Evolutionary conservation across 2,329 filamentous ascomycete genomes (phyloP), one percentile per base, ranked within the genome.

Genomic region (Microcera coccophila): DNA sequence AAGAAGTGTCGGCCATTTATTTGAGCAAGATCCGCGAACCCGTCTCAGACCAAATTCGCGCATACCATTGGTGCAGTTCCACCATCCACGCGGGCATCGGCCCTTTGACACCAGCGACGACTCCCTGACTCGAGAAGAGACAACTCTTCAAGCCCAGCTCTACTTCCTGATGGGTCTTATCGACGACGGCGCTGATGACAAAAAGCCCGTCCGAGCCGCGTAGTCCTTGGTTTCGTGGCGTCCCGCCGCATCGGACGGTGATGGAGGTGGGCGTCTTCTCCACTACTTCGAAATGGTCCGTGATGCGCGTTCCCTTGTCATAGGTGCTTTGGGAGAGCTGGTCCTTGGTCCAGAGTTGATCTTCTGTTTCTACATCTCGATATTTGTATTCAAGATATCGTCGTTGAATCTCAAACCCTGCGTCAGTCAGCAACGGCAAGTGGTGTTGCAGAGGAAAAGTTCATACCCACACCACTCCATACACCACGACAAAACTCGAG

Each of bases 271-370:
- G 67, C 0, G 76, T 81, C 64, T 83, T 83, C 40, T 81, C 76
- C 1, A 87, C 67, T 0, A 87, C 82, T 61, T 87, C 81, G 57
- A 87, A 87, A 62, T 87, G 84, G 59, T 87, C 82, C 3, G 79
- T 84, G 44, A 87, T 76, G 31, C 71, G 59, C 1, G 83, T 84
- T 24, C 83, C 83, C 29, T 74, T 69, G 16, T 81, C 74, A 58
- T 87, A 87, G 9, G 53, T 70, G 44, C 71, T 79, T n/a, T 64
- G 53, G 5, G 70, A 61, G 2, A 87, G 73, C 39, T 82, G 71
- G 10, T 72, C 63, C 3, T 61, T 66, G 3, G 74, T 72, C 81
- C 84, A 87, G 2, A 87, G 73, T 49, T 86, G 79, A 36, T 68
- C 57, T 2, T 72, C 68, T 0, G 81, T 84, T 29, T 75, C 69